A percentile compares a stretch with the other conserved stretches of the same genome.
Conservation (phyloP, 1,139 yeast genomes). For the Hansenula sp. region DNA sequence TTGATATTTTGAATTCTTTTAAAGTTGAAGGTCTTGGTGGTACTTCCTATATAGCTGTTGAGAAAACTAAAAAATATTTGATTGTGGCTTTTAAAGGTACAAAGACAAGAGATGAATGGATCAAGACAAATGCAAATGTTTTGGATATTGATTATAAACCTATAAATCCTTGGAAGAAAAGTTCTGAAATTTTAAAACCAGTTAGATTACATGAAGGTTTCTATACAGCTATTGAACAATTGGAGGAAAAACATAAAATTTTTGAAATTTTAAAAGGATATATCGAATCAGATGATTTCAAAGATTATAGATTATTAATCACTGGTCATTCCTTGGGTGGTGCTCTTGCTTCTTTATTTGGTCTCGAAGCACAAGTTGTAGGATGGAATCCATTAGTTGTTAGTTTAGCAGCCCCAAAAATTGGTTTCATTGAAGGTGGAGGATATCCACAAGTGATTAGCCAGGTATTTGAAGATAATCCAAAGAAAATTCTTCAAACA, state of each 20-base stretch:
- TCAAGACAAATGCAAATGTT: slow-evolving; percentile 34
- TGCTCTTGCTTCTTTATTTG: slow-evolving; percentile 55
- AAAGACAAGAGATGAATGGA: slow-evolving; percentile 45
- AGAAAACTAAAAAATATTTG: slow-evolving; percentile 31
- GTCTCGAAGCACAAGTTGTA: slow-evolving; percentile 47
- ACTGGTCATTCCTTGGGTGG: slow-evolving; percentile 50
- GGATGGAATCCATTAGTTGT: slow-evolving; percentile 48
- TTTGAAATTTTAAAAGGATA: not conserved
- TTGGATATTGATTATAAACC: slow-evolving; percentile 3
- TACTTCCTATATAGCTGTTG: slow-evolving; percentile 42
- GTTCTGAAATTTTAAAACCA: slow-evolving; percentile 30
- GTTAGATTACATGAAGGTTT: slow-evolving; percentile 63
- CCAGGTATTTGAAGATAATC: not conserved
- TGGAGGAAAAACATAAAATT: slow-evolving; percentile 7
- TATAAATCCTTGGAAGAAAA: not conserved
- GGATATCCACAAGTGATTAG: not conserved
- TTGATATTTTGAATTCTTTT: slow-evolving; percentile 37
- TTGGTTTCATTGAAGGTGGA: slow-evolving; percentile 31
- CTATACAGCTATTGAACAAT: slow-evolving; percentile 17
- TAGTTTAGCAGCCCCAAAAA: slow-evolving; percentile 56
- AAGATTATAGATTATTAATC: slow-evolving; percentile 34
- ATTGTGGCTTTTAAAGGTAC: slow-evolving; percentile 51
- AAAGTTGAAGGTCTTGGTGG: slow-evolving; percentile 34
- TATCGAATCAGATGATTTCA: not conserved
- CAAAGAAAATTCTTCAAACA: not conserved